phyloP scores from a whole-genome alignment of 768 basidiomycete genomes.

The Udeniomyces megalosporus region DNA sequence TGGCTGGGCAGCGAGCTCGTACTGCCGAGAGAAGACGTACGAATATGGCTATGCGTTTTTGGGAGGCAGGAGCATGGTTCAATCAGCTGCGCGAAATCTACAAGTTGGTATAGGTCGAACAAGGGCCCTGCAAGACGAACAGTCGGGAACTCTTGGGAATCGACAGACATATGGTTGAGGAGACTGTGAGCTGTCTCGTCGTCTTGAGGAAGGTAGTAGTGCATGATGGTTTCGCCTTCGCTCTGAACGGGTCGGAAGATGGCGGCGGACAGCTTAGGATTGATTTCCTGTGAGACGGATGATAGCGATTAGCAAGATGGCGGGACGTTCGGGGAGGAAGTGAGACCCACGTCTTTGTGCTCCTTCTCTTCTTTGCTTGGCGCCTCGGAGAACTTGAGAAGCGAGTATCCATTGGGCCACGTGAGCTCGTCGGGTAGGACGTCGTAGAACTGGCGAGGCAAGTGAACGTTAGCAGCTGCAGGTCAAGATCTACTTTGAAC shows the following conservation, averaged over 20 bases:
- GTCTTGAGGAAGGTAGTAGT: slow-evolving; percentile 4
- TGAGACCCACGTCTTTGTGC: neutral
- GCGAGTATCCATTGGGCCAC: slow-evolving; percentile 77
- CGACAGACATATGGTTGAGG: neutral
- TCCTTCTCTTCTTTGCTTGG: slow-evolving; percentile 37
- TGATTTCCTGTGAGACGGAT: neutral
- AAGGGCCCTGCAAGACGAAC: neutral
- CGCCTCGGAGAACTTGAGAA: slow-evolving; percentile 70
- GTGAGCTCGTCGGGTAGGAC: slow-evolving; percentile 68
- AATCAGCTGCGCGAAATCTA: no score
- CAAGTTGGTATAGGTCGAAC: no score
- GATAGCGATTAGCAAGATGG: neutral
- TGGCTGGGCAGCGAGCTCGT: slow-evolving; percentile 2
- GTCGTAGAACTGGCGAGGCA: slow-evolving; percentile 49
- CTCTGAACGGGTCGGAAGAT: slow-evolving; percentile 8
- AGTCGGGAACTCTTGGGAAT: neutral
- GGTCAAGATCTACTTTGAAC: neutral
- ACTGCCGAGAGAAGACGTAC: slow-evolving; percentile 2
- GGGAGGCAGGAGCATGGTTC: no score
- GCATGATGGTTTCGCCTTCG: slow-evolving; percentile 4
- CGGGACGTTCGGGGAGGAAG: neutral
- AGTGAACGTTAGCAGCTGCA: no score
- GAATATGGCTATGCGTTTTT: neutral
- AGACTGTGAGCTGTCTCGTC: neutral
- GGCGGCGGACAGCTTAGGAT: slow-evolving; percentile 1